phyloP scores from a whole-genome alignment of 306 rosid species.

The Urtica urens region DNA sequence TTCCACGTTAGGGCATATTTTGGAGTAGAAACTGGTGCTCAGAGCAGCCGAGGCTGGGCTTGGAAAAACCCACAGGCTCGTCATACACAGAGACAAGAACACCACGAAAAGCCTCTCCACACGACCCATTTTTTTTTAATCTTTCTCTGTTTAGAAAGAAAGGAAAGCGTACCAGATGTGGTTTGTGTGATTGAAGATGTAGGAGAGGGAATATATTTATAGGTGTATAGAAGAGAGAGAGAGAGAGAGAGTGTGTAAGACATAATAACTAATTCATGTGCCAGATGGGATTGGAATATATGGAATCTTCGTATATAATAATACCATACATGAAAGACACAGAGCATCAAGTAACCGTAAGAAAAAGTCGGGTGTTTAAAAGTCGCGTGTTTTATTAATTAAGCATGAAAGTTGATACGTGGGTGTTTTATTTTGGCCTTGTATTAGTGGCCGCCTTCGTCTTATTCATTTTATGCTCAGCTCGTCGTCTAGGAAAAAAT shows the following conservation, averaged over 20 bases:
- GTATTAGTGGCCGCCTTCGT: slow-evolving; percentile 16
- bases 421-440: slow-evolving; percentile 1
- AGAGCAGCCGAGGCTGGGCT: slow-evolving; percentile 44
- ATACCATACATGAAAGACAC: neutral
- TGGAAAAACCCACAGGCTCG: slow-evolving; percentile 24
- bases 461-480: slow-evolving; percentile 3
- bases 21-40: slow-evolving; percentile 46
- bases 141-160: neutral
- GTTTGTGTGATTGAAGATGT: neutral
- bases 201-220: neutral
- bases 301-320: slow-evolving; percentile 13
- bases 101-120: slow-evolving; percentile 6
- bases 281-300: slow-evolving; percentile 24
- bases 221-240: neutral
- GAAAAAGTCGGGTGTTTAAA: too few relatives aligned
- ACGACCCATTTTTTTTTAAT: slow-evolving; percentile 29
- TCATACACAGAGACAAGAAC: slow-evolving; percentile 27
- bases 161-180: neutral
- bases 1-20: slow-evolving; percentile 65
- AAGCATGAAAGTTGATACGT: neutral
- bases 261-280: slow-evolving; percentile 22
- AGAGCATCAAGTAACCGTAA: too few relatives aligned
- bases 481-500: slow-evolving; percentile 7
- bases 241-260: neutral
- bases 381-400: neutral